Evolutionary conservation across 2,329 filamentous ascomycete species (phyloP), one percentile per base, ranked within the genome.

Genomic region (Sclerotinia spermophila): DNA sequence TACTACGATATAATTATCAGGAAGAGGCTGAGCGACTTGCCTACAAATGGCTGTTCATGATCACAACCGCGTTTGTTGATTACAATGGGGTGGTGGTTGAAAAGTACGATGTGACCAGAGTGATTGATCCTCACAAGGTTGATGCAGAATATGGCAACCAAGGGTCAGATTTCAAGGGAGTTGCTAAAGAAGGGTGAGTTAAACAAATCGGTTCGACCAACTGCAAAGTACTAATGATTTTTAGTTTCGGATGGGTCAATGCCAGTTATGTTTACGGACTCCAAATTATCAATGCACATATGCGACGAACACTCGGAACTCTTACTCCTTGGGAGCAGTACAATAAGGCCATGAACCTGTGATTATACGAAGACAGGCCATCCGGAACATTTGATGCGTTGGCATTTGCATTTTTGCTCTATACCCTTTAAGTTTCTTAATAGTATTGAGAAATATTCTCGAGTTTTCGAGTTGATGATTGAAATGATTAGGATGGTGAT

Each of bases 101-200:
- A 82, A 99, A 99, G 83, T 99, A 99, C 83, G 93, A 99, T 81
- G 96, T 99, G 72, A 98, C 95, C 30, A 85, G 93, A 70, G 90
- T 92, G 7, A 89, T 94, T 70, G 94, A 97, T 78, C 94, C 96
- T 51, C 96, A 98, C 82, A 90, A 92, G 73, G 96, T 98, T 19
- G 93, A 96, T 81, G 96, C 95, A 71, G 96, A 99, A 82, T 99
- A 99, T 79, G 96, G 96, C 10, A 99, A 99, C 81, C 96, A 99
- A 81, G 96, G 96, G 2, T 84, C 92, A 65, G 93, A 97, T 79
- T 97, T 98, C 83, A 97, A 96, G 83, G 95, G 95, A 53, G 94
- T 97, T 76, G 93, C 95, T 68, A 93, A 93, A 76, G 95, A 98
- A 88, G 95, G 95, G 93, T 97, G 84, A 86, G 92, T 89, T 56